Percentiles rank a stretch among this genome's conserved stretches.
phyloP scores from a whole-genome alignment of 2,329 filamentous ascomycete genomes.

The Hirsutella minnesotensis region DNA sequence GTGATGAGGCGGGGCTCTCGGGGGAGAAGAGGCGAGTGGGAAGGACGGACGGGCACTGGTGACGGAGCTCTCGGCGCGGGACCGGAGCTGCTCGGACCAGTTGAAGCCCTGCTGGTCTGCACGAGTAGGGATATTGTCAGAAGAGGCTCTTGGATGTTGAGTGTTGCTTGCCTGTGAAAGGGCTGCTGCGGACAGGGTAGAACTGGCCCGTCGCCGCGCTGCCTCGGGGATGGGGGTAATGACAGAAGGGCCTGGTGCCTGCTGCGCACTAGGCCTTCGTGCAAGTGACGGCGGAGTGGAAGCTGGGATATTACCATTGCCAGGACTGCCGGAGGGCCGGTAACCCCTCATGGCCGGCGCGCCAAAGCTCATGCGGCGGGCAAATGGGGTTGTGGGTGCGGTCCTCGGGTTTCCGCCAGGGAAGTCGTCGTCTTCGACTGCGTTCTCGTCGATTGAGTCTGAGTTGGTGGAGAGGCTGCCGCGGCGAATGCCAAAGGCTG shows the following conservation, averaged over 20 bases:
- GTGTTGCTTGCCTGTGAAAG: slow-evolving; percentile 46
- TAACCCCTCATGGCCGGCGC: slow-evolving; percentile 57
- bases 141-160: slow-evolving; percentile 44
- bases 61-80: slow-evolving; percentile 73
- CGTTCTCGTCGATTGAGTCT: slow-evolving; percentile 58
- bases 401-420: slow-evolving; percentile 37
- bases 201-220: slow-evolving; percentile 26
- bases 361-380: slow-evolving; percentile 81
- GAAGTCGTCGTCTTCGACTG: slow-evolving; percentile 57
- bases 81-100: slow-evolving; percentile 92
- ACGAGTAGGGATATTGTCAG: slow-evolving; percentile 50
- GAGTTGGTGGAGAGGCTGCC: slow-evolving; percentile 61
- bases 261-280: slow-evolving; percentile 19
- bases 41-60: slow-evolving; percentile 46
- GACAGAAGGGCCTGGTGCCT: slow-evolving; percentile 17
- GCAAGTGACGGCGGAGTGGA: slow-evolving; percentile 24
- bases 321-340: slow-evolving; percentile 44
- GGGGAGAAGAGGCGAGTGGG: slow-evolving; percentile 37
- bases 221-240: slow-evolving; percentile 20
- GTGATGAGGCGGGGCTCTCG: slow-evolving; percentile 31
- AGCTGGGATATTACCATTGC: slow-evolving; percentile 47
- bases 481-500: slow-evolving; percentile 43
- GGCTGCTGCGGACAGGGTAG: slow-evolving; percentile 17
- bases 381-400: slow-evolving; percentile 61
- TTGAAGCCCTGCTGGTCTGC: slow-evolving; percentile 84